Base-by-base conservation (phyloP, 2,329 filamentous ascomycete genomes). In the Colletotrichum euphorbiae region DNA sequence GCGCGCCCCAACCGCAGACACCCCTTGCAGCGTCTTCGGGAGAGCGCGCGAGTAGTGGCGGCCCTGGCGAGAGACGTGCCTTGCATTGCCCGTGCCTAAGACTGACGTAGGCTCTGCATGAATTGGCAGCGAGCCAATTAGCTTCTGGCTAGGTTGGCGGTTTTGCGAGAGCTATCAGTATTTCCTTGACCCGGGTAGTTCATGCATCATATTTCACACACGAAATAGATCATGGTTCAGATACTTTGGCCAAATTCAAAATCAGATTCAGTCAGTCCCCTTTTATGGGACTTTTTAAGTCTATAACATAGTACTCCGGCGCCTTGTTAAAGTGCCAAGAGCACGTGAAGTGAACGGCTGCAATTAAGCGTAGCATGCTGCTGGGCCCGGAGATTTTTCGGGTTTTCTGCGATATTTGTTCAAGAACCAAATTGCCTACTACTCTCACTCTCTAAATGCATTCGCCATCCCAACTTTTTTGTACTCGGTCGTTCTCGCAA, bases 371-470 rank as follows among this genome's bases (percentile, higher is more conserved):
- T 19, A 21, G 36, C 28, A 31, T 55, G 63, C 31, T 63, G 46
- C 55, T 46, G 67, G 58, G 62, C 51, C 52, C 12, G 24, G 28
- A 28, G 6, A 11, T 21, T 55, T 55, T 62, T 3, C 54, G 36
- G 36, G 4, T 54, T 61, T 33, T 52, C 19, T 52, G 28, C 7
- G 1, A 28, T 33, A 28, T 33, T 45, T 58, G 15, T 28, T 13
- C 33, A 40, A 24, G 12, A 38, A 7, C 28, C 5, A 36, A 15
- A 38, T 21, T 15, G 11, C 17, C 8, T 5, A 2, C 33, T 48
- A 15, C n/a, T 60, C n/a, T 7, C 7, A n/a, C 12, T 58, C 36
- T 43, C 11, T 6, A 8, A 5, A 24, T 38, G 6, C 51, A 40
- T 28, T 2, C 28, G 28, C 7, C 7, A 28, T 28, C 28, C 28